Conservation (phyloP, 352 stramenopile species). For the Pythium periplocum region DNA sequence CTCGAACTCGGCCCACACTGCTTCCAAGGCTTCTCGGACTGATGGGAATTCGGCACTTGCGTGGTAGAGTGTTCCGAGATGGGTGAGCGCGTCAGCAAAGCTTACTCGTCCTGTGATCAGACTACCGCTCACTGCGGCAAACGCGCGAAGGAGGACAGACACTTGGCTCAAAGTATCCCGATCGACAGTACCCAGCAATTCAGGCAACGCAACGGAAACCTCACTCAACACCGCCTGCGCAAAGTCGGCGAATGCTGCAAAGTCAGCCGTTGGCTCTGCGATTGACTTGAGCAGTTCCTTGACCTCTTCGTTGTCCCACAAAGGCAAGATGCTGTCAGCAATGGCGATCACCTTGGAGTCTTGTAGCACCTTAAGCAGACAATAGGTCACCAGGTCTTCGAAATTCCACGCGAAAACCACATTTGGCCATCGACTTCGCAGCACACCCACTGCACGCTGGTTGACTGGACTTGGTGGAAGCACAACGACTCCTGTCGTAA, state of each 20-base stretch:
- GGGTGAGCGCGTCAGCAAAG: conserved; percentile 37
- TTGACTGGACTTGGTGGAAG: conserved; percentile 31
- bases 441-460: conserved; percentile 33
- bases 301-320: conserved; percentile 29
- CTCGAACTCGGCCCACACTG: conserved; percentile 46
- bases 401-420: conserved; percentile 39
- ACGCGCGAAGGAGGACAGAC: conserved; percentile 32
- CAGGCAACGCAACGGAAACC: conserved; percentile 15
- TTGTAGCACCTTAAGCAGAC: conserved; percentile 32
- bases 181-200: conserved; percentile 29
- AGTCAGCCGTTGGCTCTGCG: conserved; percentile 13
- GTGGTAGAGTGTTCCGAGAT: conserved; percentile 37
- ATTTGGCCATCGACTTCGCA: conserved; percentile 31
- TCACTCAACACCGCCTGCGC: conserved; percentile 18
- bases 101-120: conserved; percentile 15
- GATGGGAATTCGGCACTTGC: conserved; percentile 39
- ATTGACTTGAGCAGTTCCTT: conserved; percentile 1
- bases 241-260: conserved; percentile 25
- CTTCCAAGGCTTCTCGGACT: conserved; percentile 47
- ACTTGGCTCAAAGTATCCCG: conserved; percentile 34
- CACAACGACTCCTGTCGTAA: conserved; percentile 36
- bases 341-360: conserved; percentile 29
- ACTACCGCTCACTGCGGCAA: conserved; percentile 24
- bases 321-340: conserved; percentile 27
- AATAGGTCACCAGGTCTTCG: conserved; percentile 42